phyloP scores from a whole-genome alignment of 345 rosid genomes.

The Salix caprea region DNA sequence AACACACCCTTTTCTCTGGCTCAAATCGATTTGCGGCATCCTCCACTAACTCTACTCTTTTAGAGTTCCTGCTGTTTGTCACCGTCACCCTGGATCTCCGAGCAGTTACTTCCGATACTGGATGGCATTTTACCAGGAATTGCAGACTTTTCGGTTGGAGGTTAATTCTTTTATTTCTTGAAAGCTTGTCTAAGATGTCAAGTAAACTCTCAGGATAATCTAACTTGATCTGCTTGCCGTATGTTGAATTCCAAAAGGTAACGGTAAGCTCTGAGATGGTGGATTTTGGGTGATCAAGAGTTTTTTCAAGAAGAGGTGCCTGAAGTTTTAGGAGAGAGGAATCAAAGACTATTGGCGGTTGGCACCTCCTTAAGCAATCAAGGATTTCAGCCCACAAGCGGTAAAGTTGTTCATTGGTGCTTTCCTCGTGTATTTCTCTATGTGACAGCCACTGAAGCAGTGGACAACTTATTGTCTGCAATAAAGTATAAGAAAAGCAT shows the following conservation, averaged over 20 bases:
- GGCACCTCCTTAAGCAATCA: constrained; percentile 38
- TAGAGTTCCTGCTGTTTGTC: constrained; percentile 33
- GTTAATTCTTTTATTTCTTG: constrained; percentile 39
- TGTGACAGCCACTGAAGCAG: constrained; percentile 39
- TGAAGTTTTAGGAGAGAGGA: constrained; percentile 44
- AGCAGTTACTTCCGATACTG: constrained; percentile 2
- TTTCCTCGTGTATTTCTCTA: constrained; percentile 20
- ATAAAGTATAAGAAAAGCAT: neutral
- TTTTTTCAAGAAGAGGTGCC: constrained; percentile 43
- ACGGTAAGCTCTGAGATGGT: constrained; percentile 37
- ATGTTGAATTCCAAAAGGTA: constrained; percentile 47
- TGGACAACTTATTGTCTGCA: constrained; percentile 38
- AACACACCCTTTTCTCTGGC: neutral
- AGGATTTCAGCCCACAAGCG: constrained; percentile 41
- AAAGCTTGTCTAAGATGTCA: constrained; percentile 43
- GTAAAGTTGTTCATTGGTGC: constrained; percentile 28
- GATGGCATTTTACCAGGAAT: constrained; percentile 16
- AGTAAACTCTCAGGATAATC: constrained; percentile 46
- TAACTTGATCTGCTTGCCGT: constrained; percentile 34
- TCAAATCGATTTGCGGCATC: neutral
- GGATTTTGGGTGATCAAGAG: constrained; percentile 37
- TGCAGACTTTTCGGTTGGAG: constrained; percentile 31
- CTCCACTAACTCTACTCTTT: constrained; percentile 34
- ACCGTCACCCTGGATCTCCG: constrained; percentile 32
- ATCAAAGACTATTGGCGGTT: constrained; percentile 35